A percentile compares a stretch with the other conserved stretches of the same genome.
Evolutionary conservation across 2,329 filamentous ascomycete species (phyloP).

Genomic region (Penicillium sumatraense): DNA sequence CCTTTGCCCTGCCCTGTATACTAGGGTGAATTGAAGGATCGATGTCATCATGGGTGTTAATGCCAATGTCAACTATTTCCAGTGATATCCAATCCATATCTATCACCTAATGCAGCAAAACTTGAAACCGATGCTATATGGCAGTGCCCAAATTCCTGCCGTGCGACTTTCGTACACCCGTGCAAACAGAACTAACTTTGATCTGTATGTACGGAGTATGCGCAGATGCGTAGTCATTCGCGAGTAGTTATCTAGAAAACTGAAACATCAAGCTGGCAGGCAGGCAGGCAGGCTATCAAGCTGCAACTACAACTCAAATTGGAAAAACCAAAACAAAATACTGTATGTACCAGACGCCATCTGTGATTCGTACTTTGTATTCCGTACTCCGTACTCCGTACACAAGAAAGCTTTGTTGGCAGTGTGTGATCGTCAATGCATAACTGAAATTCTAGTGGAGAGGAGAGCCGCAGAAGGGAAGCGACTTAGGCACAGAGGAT

Average conservation of each 20-base stretch:
- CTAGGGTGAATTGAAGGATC: too few species aligned
- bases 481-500: too few species aligned
- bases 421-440: not conserved
- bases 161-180: not conserved
- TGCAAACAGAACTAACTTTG: not conserved
- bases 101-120: too few species aligned
- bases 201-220: not conserved
- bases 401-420: not conserved
- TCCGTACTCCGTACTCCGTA: too few species aligned
- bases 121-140: too few species aligned
- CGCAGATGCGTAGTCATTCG: too few species aligned
- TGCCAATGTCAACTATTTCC: too few species aligned
- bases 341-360: too few species aligned
- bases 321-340: not conserved
- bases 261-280: not conserved
- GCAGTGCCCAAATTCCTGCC: not conserved
- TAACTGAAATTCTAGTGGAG: not conserved
- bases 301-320: not conserved
- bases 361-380: not conserved
- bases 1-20: too few species aligned
- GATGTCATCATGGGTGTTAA: too few species aligned
- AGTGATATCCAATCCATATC: too few species aligned
- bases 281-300: not conserved
- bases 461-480: constrained; percentile 11
- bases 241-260: not conserved